These are phyloP conservation scores for Phylloboletellus chloephorus DNA, from an alignment of 1,284 basidiomycete genomes.

Conservation along the genomic window DNA sequence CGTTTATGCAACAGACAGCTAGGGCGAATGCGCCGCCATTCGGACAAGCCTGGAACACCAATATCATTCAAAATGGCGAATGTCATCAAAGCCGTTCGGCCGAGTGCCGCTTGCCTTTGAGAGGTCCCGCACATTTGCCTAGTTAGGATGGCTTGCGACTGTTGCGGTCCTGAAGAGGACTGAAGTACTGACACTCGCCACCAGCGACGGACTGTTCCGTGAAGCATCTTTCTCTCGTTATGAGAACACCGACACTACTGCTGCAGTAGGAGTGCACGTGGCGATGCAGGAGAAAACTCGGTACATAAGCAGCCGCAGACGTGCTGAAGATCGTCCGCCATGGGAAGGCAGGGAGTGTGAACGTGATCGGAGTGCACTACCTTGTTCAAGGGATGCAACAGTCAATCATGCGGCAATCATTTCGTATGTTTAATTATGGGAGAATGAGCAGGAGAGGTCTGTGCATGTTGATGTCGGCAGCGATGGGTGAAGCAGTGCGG, in stretches of 20 bases:
- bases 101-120: constrained; percentile 19
- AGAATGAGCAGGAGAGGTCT: neutral
- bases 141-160: constrained; percentile 2
- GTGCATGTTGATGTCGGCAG: no score
- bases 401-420: neutral
- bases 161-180: constrained; percentile 5
- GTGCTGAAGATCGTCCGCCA: constrained; percentile 19
- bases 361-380: neutral
- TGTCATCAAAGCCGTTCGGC: constrained; percentile 8
- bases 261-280: constrained; percentile 4
- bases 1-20: constrained; percentile 21
- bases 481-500: neutral
- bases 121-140: neutral
- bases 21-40: constrained; percentile 2
- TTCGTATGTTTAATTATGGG: neutral
- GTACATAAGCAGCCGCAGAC: constrained; percentile 1
- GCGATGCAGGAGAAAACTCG: neutral
- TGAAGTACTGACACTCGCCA: constrained; percentile 8
- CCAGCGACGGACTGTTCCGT: constrained; percentile 1
- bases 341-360: constrained; percentile 2
- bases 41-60: constrained; percentile 1
- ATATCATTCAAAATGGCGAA: neutral
- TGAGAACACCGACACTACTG: neutral
- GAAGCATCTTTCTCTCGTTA: neutral
- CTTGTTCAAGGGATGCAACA: constrained; percentile 1